phyloP scores from a whole-genome alignment of 164 flowering plant genomes.

The Umbilicus rupestris region DNA sequence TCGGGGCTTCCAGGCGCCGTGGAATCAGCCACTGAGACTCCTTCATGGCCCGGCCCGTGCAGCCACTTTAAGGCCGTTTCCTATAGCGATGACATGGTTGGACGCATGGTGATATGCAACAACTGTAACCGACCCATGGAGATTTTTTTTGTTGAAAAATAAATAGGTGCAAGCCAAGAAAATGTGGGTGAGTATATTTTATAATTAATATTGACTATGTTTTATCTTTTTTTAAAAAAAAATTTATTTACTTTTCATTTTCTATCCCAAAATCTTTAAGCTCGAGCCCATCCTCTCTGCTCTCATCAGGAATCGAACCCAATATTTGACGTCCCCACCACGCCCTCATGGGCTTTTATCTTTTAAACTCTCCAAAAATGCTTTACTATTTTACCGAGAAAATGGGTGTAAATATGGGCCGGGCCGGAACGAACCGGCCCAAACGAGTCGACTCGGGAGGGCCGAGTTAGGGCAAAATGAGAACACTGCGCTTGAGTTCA shows the following conservation, averaged over 20 bases:
- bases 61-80: conserved; percentile 19
- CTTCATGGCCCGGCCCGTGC: conserved; percentile 23
- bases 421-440: background rate
- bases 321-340: too few species aligned
- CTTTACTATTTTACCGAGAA: background rate
- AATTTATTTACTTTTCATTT: background rate
- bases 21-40: conserved; percentile 26
- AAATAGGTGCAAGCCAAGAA: conserved; percentile 14
- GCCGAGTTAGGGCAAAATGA: background rate
- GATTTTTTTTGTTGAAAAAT: conserved; percentile 38
- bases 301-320: too few species aligned
- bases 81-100: conserved; percentile 17
- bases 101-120: conserved; percentile 28
- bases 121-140: conserved; percentile 49
- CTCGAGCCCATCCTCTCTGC: too few species aligned
- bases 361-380: background rate
- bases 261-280: too few species aligned
- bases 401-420: background rate
- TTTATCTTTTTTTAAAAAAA: background rate
- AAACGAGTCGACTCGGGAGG: background rate
- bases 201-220: too few species aligned
- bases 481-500: background rate
- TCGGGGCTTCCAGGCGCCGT: conserved; percentile 43
- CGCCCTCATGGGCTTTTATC: background rate
- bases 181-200: background rate